Evolutionary conservation across 805 yeast species (phyloP).

Genomic region (Wickerhamiella australiensis): DNA sequence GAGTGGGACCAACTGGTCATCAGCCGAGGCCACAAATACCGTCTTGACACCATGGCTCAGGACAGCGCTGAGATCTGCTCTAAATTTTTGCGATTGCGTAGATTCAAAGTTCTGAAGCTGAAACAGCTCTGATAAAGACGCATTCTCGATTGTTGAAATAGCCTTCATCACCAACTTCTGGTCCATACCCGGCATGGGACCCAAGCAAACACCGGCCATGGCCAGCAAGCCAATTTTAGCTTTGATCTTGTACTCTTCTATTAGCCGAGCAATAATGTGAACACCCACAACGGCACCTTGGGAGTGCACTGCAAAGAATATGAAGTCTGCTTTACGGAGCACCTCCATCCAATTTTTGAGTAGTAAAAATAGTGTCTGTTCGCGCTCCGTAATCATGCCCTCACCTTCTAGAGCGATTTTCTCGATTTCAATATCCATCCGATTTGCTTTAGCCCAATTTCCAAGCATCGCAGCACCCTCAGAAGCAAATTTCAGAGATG

Average conservation of each 20-base stretch:
- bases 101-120: conserved; percentile 73
- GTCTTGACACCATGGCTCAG: conserved; percentile 63
- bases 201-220: conserved; percentile 93
- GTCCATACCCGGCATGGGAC: conserved; percentile 87
- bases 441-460: conserved; percentile 44
- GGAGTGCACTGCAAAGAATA: conserved; percentile 88
- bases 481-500: conserved; percentile 77
- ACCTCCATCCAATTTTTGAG: conserved; percentile 55
- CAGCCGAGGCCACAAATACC: conserved; percentile 74
- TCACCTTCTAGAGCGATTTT: conserved; percentile 90
- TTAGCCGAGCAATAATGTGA: conserved; percentile 57
- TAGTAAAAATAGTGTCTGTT: conserved; percentile 62
- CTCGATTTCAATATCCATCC: conserved; percentile 46
- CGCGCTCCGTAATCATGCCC: conserved; percentile 80
- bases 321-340: conserved; percentile 55
- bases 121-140: conserved; percentile 72
- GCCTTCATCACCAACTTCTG: conserved; percentile 75
- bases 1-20: conserved; percentile 88
- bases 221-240: conserved; percentile 61
- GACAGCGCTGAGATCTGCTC: conserved; percentile 52
- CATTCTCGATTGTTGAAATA: conserved; percentile 80
- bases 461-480: conserved; percentile 76
- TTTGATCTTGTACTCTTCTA: conserved; percentile 42
- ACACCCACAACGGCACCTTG: conserved; percentile 93
- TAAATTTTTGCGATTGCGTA: conserved; percentile 54